Evolutionary conservation across 768 basidiomycete genomes (phyloP).

Genomic region (Rhodocollybia butyracea): DNA sequence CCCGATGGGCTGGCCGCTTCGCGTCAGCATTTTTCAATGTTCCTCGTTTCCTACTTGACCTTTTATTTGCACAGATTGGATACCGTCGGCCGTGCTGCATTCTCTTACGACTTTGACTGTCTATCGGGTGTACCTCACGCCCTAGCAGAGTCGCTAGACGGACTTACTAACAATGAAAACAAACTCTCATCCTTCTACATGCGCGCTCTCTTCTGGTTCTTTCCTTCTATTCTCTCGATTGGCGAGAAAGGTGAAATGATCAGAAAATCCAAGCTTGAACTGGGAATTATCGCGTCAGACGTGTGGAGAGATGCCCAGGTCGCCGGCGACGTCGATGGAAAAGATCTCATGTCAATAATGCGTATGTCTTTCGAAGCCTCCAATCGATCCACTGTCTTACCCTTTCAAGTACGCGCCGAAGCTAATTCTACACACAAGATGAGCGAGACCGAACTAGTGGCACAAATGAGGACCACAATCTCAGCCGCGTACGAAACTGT

Average conservation of each 20-base stretch:
- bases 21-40: conserved; percentile 41
- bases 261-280: conserved; percentile 46
- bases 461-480: conserved; percentile 62
- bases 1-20: conserved; percentile 58
- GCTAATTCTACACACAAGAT: conserved; percentile 34
- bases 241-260: conserved; percentile 62
- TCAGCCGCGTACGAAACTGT: conserved; percentile 50
- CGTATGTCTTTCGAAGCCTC: conserved; percentile 28
- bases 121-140: conserved; percentile 46
- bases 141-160: conserved; percentile 51
- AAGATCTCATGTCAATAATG: conserved; percentile 54
- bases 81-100: conserved; percentile 58
- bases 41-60: neutral
- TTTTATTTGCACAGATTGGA: conserved; percentile 40
- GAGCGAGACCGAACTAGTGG: conserved; percentile 48
- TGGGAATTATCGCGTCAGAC: conserved; percentile 46
- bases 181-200: conserved; percentile 58
- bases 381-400: neutral
- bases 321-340: conserved; percentile 38
- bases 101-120: conserved; percentile 59
- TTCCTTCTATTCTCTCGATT: conserved; percentile 51
- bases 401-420: conserved; percentile 38
- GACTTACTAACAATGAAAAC: conserved; percentile 59
- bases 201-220: conserved; percentile 60
- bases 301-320: conserved; percentile 56